These are phyloP conservation scores for Purshia tridentata DNA, from an alignment of 306 rosid species.

Conservation along the genomic window DNA sequence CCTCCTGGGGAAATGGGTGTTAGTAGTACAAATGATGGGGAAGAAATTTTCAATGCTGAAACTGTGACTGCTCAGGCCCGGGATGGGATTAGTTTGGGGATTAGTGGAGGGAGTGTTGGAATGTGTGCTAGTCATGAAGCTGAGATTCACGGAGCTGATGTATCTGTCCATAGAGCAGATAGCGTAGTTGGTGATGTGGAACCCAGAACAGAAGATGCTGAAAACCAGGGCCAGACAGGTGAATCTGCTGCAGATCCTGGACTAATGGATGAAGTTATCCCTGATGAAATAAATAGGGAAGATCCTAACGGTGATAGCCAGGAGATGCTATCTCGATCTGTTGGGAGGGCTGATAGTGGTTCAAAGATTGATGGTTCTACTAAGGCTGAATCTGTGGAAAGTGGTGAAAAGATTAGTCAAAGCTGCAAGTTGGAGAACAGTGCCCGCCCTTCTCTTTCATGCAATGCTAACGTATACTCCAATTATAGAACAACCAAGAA, in stretches of 20 bases:
- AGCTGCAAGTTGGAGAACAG: constrained; percentile 64
- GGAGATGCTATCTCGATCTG: constrained; percentile 83
- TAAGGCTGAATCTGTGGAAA: constrained; percentile 95
- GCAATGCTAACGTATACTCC: constrained; percentile 65
- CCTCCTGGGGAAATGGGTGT: constrained; percentile 79
- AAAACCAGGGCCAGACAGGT: constrained; percentile 96
- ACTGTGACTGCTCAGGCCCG: constrained; percentile 86
- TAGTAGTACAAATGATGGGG: constrained; percentile 91
- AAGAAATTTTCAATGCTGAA: constrained; percentile 87
- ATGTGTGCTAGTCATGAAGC: constrained; percentile 99
- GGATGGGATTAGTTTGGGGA: constrained; percentile 88
- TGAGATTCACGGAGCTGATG: constrained; percentile 92
- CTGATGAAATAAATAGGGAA: constrained; percentile 78
- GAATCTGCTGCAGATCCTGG: constrained; percentile 93
- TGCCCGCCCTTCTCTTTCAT: constrained; percentile 67
- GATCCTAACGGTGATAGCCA: constrained; percentile 94
- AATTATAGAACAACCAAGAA: constrained; percentile 59
- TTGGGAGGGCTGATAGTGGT: constrained; percentile 95
- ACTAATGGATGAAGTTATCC: constrained; percentile 88
- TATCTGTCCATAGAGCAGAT: constrained; percentile 85
- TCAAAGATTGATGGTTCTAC: constrained; percentile 91
- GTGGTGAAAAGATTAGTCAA: constrained; percentile 87
- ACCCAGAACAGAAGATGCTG: constrained; percentile 86
- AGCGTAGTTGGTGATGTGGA: constrained; percentile 98
- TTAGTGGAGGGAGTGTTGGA: constrained; percentile 98